Evolutionary conservation across 179 eudicot genomes (phyloP).

Genomic region (Corrigiola litoralis): DNA sequence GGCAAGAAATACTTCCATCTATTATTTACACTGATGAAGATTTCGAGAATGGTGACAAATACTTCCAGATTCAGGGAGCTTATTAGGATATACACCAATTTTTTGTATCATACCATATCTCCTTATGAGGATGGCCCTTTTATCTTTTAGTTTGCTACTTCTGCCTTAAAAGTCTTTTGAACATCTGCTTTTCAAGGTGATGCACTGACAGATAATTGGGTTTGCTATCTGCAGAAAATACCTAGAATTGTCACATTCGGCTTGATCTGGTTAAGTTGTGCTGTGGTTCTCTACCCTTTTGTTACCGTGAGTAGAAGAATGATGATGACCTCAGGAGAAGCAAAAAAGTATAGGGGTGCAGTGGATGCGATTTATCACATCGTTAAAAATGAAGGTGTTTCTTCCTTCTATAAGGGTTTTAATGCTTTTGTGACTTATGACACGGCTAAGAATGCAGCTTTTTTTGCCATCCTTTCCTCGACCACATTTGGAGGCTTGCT

Average conservation of each 20-base stretch:
- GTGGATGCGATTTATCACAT: constrained; percentile 19
- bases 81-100: too few species aligned
- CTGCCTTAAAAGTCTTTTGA: too few species aligned
- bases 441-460: not conserved
- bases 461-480: not conserved
- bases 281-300: constrained; percentile 8
- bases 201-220: not conserved
- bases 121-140: too few species aligned
- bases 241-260: not conserved
- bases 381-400: constrained; percentile 19
- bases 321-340: constrained; percentile 27
- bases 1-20: too few species aligned
- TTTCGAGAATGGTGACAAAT: too few species aligned
- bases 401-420: constrained; percentile 15
- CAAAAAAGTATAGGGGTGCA: constrained; percentile 9
- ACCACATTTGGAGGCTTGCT: too few species aligned
- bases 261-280: not conserved
- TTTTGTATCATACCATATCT: too few species aligned
- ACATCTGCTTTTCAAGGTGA: too few species aligned
- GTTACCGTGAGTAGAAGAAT: constrained; percentile 11
- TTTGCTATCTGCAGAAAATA: constrained; percentile 9
- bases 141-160: too few species aligned
- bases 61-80: too few species aligned
- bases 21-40: too few species aligned
- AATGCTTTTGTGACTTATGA: not conserved